These are phyloP conservation scores for Aspergillus spinulosporus DNA, from an alignment of 2,329 filamentous ascomycete genomes.

Conservation along the genomic window DNA sequence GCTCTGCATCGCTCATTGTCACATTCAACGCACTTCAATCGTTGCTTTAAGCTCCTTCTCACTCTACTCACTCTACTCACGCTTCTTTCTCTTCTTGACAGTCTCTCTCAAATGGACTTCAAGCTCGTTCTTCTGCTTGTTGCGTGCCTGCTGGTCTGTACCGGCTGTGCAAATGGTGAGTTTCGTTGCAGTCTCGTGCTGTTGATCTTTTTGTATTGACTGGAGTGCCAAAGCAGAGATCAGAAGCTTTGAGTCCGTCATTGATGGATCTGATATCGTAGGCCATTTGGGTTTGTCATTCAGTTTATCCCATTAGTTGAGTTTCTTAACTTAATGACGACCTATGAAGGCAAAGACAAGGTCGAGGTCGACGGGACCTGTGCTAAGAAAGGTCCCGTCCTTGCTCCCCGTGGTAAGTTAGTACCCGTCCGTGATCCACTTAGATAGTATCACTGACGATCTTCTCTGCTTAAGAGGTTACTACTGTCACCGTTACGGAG, in stretches of 20 bases:
- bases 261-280: not conserved
- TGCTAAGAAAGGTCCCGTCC: not conserved
- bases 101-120: conserved; percentile 5
- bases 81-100: not conserved
- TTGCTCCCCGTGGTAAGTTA: conserved; percentile 11
- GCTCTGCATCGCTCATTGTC: not conserved
- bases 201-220: not conserved
- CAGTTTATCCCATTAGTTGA: not conserved
- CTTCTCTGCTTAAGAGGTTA: not conserved
- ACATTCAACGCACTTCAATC: not conserved
- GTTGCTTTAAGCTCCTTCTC: not conserved
- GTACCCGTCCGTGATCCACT: not conserved
- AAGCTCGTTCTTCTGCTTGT: conserved; percentile 4
- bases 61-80: not conserved
- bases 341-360: not conserved
- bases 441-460: not conserved
- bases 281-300: not conserved
- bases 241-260: not conserved
- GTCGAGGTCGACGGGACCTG: not conserved
- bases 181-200: not conserved
- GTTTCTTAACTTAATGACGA: not conserved
- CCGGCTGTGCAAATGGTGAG: conserved; percentile 9
- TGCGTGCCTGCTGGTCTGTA: conserved; percentile 4
- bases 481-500: conserved; percentile 13
- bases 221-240: not conserved